Conservation (phyloP, 2,329 filamentous ascomycete genomes). For the Fusarium protoensiforme region DNA sequence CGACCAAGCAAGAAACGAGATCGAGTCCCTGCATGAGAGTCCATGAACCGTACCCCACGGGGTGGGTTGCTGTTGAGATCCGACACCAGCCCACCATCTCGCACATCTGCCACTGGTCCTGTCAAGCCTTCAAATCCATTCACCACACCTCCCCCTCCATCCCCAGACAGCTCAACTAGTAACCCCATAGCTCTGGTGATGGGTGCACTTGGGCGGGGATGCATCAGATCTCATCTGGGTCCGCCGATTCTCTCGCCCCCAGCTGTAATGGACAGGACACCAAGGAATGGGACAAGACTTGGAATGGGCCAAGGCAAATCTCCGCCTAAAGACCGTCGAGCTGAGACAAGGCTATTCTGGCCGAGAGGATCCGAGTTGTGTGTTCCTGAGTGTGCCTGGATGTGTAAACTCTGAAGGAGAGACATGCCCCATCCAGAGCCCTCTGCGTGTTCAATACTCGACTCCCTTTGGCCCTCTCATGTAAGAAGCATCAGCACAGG, state of each 20-base stretch:
- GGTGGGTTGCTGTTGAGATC: slow-evolving; percentile 17
- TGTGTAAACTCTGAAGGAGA: slow-evolving; percentile 22
- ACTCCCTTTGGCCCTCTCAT: slow-evolving; percentile 21
- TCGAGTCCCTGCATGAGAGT: slow-evolving; percentile 40
- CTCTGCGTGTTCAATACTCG: slow-evolving; percentile 15
- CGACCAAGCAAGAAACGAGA: slow-evolving; percentile 6
- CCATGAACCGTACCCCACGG: slow-evolving; percentile 32
- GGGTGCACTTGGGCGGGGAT: slow-evolving; percentile 13
- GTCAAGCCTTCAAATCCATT: slow-evolving; percentile 11
- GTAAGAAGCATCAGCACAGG: slow-evolving; percentile 6
- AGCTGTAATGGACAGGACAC: slow-evolving; percentile 31
- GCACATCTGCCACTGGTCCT: slow-evolving; percentile 15
- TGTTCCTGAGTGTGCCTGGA: slow-evolving; percentile 34
- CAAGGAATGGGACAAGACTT: slow-evolving; percentile 38
- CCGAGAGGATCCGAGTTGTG: slow-evolving; percentile 34
- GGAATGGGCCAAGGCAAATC: slow-evolving; percentile 43
- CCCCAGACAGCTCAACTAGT: neutral
- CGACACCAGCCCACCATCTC: slow-evolving; percentile 26
- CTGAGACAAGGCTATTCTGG: slow-evolving; percentile 45
- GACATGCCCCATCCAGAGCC: slow-evolving; percentile 24
- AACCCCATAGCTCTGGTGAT: slow-evolving; percentile 1
- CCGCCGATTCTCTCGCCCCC: slow-evolving; percentile 35
- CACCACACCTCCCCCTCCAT: slow-evolving; percentile 7
- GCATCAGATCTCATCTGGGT: slow-evolving; percentile 15
- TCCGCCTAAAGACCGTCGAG: slow-evolving; percentile 36